Evolutionary conservation across 2,329 filamentous ascomycete species (phyloP).

Genomic region (Mollisia scopiformis): DNA sequence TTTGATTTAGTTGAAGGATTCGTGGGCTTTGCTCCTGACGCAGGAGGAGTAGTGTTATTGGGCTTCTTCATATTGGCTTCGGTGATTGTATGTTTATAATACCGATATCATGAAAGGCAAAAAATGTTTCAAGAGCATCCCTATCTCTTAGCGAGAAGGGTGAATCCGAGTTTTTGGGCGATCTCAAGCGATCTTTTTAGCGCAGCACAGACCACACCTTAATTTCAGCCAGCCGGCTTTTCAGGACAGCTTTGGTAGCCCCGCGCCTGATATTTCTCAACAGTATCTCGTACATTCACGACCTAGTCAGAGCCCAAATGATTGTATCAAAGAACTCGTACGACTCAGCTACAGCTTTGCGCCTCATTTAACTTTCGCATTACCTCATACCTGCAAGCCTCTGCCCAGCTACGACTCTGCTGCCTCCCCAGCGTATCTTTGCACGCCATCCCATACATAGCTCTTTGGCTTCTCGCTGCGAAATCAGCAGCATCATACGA

Average conservation of each 20-base stretch:
- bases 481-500: not conserved
- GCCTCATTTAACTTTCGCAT: not conserved
- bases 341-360: conserved; percentile 11
- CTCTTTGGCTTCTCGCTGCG: not conserved
- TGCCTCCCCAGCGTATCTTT: not conserved
- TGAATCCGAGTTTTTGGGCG: not conserved
- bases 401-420: not conserved
- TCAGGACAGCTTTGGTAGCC: not conserved
- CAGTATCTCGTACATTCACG: not conserved
- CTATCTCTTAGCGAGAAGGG: not conserved
- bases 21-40: not conserved
- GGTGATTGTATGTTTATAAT: not conserved
- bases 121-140: not conserved
- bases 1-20: conserved; percentile 22
- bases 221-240: not conserved
- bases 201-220: not conserved
- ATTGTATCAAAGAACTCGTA: not conserved
- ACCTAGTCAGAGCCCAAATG: conserved; percentile 10
- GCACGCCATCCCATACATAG: not conserved
- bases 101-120: not conserved
- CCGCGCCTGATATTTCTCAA: not conserved
- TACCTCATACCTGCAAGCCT: not conserved
- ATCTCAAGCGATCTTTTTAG: not conserved
- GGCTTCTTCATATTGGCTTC: not conserved
- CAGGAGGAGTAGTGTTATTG: not conserved